These are phyloP conservation scores for Phytopythium delawarense DNA, from an alignment of 352 stramenopile genomes.

Conservation along the genomic window DNA sequence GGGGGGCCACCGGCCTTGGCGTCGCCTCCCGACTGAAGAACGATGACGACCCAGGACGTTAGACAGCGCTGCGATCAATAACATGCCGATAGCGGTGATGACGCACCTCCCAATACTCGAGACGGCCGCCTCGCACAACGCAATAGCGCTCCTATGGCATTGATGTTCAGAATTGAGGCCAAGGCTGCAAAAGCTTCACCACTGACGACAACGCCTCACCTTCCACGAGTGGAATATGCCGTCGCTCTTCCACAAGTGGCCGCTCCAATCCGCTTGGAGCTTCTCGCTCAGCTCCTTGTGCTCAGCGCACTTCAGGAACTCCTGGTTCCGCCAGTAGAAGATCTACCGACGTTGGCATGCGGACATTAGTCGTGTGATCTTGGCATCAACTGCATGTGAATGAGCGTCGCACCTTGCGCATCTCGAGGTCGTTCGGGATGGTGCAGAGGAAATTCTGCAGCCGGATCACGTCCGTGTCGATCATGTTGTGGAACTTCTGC, in stretches of 20 bases:
- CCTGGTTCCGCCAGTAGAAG: slow-evolving; percentile 26
- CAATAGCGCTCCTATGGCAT: slow-evolving; percentile 25
- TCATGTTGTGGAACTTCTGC: slow-evolving; percentile 24
- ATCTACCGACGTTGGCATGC: slow-evolving; percentile 15
- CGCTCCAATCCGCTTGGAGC: slow-evolving; percentile 28
- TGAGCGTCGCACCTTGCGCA: slow-evolving; percentile 15
- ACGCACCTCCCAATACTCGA: slow-evolving; percentile 34
- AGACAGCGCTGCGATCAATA: background rate
- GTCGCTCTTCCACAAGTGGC: slow-evolving; percentile 22
- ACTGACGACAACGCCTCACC: slow-evolving; percentile 6
- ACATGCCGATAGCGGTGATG: background rate
- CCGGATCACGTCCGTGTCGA: slow-evolving; percentile 21
- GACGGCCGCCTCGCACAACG: slow-evolving; percentile 21
- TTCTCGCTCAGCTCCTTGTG: slow-evolving; percentile 28
- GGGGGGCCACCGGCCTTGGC: slow-evolving; percentile 27
- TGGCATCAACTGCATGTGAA: background rate
- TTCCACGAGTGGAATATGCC: slow-evolving; percentile 22
- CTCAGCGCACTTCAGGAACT: slow-evolving; percentile 25
- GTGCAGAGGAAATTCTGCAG: slow-evolving; percentile 29
- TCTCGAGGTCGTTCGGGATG: slow-evolving; percentile 30
- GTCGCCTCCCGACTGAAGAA: slow-evolving; percentile 24
- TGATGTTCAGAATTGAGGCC: background rate
- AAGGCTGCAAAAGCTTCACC: background rate
- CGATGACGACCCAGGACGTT: background rate
- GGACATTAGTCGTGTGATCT: background rate